Conservation (phyloP, 2,329 filamentous ascomycete species). For the Chrysosphaeria jannelii region DNA sequence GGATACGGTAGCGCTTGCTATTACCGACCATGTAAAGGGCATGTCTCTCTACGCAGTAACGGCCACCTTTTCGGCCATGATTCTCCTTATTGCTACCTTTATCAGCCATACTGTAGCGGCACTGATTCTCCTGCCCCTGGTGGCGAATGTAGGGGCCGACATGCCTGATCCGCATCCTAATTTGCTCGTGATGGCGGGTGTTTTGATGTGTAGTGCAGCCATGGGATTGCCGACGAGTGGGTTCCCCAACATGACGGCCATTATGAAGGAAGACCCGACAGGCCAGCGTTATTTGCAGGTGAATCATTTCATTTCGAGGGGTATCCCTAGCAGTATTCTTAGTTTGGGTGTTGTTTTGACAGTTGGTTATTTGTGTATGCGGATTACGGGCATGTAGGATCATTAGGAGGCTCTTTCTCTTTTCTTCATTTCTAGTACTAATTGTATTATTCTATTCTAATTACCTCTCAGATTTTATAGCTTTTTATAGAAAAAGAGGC, state of each 20-base stretch:
- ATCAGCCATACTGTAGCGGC: conserved; percentile 95
- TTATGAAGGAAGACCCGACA: conserved; percentile 95
- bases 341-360: conserved; percentile 61
- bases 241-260: conserved; percentile 98
- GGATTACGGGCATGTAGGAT: conserved; percentile 17
- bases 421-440: too few relatives aligned
- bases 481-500: too few relatives aligned
- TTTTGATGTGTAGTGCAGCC: conserved; percentile 89
- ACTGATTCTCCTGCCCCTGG: conserved; percentile 74
- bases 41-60: conserved; percentile 67
- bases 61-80: conserved; percentile 57
- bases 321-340: conserved; percentile 61
- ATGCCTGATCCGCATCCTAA: conserved; percentile 88
- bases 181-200: conserved; percentile 76
- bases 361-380: conserved; percentile 75
- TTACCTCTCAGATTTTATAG: too few relatives aligned
- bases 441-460: too few relatives aligned
- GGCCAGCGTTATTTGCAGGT: conserved; percentile 79
- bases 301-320: conserved; percentile 81
- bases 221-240: conserved; percentile 91
- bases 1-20: conserved; percentile 54
- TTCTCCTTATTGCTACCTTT: conserved; percentile 82
- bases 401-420: neutral
- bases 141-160: conserved; percentile 51
- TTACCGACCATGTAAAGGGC: conserved; percentile 40